Evolutionary conservation across 352 stramenopile species (phyloP).

Genomic region (Elongisporangium undulatum): DNA sequence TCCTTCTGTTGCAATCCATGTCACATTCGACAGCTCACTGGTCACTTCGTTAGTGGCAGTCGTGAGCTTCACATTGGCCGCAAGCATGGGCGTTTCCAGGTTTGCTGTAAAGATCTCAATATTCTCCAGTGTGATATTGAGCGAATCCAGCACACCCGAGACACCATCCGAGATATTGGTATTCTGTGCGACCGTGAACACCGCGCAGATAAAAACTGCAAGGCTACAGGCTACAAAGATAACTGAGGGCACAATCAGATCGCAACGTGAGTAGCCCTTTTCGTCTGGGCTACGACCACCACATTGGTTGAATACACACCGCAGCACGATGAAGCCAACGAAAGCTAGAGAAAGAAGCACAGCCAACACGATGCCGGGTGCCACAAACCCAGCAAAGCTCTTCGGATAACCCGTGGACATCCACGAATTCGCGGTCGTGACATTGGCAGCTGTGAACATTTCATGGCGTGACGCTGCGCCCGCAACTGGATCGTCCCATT

Average conservation of each 20-base stretch:
- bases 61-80: constrained; percentile 32
- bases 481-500: constrained; percentile 62
- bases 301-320: constrained; percentile 80
- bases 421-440: constrained; percentile 56
- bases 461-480: constrained; percentile 32
- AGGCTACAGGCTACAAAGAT: constrained; percentile 61
- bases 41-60: constrained; percentile 37
- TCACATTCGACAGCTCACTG: constrained; percentile 30
- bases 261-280: constrained; percentile 77
- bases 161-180: constrained; percentile 75
- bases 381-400: constrained; percentile 62
- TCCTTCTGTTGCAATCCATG: constrained; percentile 48
- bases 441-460: constrained; percentile 52
- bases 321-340: constrained; percentile 59
- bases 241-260: constrained; percentile 60
- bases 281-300: constrained; percentile 67
- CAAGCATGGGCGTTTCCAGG: constrained; percentile 42
- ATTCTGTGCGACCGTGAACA: constrained; percentile 72
- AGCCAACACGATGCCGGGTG: constrained; percentile 65
- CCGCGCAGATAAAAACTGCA: constrained; percentile 76
- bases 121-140: constrained; percentile 72
- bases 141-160: constrained; percentile 51
- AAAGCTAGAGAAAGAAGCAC: constrained; percentile 55
- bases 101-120: constrained; percentile 72
- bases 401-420: constrained; percentile 62